Evolutionary conservation across 345 rosid genomes (phyloP).

Genomic region (Syzygium jambos): DNA sequence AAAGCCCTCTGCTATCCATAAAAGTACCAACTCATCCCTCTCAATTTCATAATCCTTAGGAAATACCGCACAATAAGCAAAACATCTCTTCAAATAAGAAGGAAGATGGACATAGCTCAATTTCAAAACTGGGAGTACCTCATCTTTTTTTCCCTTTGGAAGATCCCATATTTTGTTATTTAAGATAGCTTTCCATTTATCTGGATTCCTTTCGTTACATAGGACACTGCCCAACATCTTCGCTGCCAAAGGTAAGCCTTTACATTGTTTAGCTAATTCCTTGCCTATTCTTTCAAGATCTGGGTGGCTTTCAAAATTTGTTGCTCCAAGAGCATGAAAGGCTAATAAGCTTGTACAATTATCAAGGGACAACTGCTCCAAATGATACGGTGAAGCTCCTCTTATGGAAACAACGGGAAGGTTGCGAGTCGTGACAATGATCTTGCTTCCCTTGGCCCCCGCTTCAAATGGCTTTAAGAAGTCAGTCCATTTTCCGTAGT

Average conservation of each 20-base stretch:
- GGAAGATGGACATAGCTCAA: not conserved
- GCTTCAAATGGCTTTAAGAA: not conserved
- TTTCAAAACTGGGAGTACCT: not conserved
- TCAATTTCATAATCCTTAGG: not conserved
- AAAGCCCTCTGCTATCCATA: not conserved
- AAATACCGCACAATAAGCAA: not conserved
- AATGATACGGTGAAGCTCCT: not conserved
- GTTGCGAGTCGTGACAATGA: too few species aligned
- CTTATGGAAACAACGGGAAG: not conserved
- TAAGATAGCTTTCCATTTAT: too few species aligned
- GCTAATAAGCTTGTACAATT: not conserved
- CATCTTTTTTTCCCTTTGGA: rapidly evolving
- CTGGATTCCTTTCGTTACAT: not conserved
- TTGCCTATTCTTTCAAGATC: not conserved
- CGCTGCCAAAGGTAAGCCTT: not conserved
- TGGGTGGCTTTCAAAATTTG: rapidly evolving
- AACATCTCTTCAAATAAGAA: not conserved
- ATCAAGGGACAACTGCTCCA: not conserved
- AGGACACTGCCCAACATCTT: not conserved
- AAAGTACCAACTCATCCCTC: not conserved
- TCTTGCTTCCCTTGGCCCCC: not conserved
- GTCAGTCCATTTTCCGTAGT: not conserved
- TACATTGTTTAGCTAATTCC: not conserved
- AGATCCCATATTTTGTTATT: not conserved
- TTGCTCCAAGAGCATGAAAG: not conserved